Conservation (phyloP, 2,329 filamentous ascomycete species). For the Colletotrichum trifolii region DNA sequence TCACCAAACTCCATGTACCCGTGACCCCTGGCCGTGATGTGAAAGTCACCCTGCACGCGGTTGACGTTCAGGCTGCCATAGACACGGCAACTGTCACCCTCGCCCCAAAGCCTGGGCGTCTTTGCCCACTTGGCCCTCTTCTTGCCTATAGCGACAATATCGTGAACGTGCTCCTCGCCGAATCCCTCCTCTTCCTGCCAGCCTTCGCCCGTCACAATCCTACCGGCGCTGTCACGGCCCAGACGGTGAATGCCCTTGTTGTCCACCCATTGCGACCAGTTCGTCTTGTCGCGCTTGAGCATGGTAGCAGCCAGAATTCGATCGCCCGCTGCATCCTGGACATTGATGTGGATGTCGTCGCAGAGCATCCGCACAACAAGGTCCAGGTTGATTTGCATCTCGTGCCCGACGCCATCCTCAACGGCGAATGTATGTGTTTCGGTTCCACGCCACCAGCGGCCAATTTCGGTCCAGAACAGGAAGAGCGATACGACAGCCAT, state of each 20-base stretch:
- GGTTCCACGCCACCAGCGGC: slow-evolving; percentile 84
- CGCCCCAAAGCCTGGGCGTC: slow-evolving; percentile 74
- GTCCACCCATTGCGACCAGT: slow-evolving; percentile 85
- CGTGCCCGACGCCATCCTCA: slow-evolving; percentile 88
- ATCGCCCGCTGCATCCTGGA: slow-evolving; percentile 95
- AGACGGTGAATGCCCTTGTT: slow-evolving; percentile 72
- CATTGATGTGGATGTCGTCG: slow-evolving; percentile 90
- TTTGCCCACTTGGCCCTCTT: slow-evolving; percentile 76
- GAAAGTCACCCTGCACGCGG: slow-evolving; percentile 97
- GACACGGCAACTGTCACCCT: slow-evolving; percentile 83
- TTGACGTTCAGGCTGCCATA: slow-evolving; percentile 92
- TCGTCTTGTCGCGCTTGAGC: slow-evolving; percentile 80
- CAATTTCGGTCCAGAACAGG: slow-evolving; percentile 81
- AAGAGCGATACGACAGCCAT: slow-evolving; percentile 80
- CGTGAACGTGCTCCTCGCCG: slow-evolving; percentile 87
- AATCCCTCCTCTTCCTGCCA: slow-evolving; percentile 76
- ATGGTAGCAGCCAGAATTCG: slow-evolving; percentile 84
- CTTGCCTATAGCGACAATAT: slow-evolving; percentile 80
- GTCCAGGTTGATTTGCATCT: slow-evolving; percentile 94
- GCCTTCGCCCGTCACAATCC: slow-evolving; percentile 66
- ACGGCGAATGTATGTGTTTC: slow-evolving; percentile 93
- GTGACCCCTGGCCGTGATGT: slow-evolving; percentile 94
- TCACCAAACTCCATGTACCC: slow-evolving; percentile 86
- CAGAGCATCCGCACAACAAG: slow-evolving; percentile 92
- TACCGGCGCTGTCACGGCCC: slow-evolving; percentile 65